Evolutionary conservation across 805 yeast species (phyloP).

Genomic region (Suhomyces pyralidae): DNA sequence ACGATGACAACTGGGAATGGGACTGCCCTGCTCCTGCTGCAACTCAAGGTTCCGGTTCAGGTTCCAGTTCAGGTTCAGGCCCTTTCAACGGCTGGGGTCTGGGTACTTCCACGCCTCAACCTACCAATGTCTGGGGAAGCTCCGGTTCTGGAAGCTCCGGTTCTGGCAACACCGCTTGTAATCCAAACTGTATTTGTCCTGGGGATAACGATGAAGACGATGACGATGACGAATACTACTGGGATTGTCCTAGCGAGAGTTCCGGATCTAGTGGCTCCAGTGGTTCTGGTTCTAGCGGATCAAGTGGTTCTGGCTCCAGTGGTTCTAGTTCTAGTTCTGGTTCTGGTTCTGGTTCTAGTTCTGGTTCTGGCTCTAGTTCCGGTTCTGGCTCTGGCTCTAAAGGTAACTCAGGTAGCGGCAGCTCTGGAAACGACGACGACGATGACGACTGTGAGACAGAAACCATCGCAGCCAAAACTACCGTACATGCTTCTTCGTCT

Average conservation of each 20-base stretch:
- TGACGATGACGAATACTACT: slow-evolving; percentile 12
- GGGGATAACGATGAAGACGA: slow-evolving; percentile 9
- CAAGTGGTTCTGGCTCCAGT: background rate
- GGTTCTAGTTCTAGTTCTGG: slow-evolving; percentile 4
- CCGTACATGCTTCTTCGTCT: background rate
- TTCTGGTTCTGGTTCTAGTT: background rate
- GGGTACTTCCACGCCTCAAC: slow-evolving; percentile 5
- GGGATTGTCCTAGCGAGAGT: background rate
- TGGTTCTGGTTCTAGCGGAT: background rate
- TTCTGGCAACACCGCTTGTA: slow-evolving; percentile 6
- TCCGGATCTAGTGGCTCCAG: background rate
- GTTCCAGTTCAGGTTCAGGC: slow-evolving; percentile 3
- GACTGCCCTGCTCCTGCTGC: slow-evolving; percentile 1
- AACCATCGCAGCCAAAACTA: background rate
- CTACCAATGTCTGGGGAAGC: slow-evolving; percentile 10
- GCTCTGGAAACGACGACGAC: slow-evolving; percentile 9
- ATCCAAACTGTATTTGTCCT: slow-evolving; percentile 10
- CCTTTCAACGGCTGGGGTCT: slow-evolving; percentile 3
- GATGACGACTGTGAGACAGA: slow-evolving; percentile 11
- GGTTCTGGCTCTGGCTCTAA: slow-evolving; percentile 8
- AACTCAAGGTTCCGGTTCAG: slow-evolving; percentile 1
- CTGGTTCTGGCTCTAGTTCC: slow-evolving; percentile 5
- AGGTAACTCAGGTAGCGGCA: slow-evolving; percentile 4
- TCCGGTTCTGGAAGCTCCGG: slow-evolving; percentile 9
- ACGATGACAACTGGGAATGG: background rate